Percentiles rank a stretch among this genome's conserved stretches.
phyloP scores from a whole-genome alignment of 140 eudicot species.

The Bidens hawaiensis region DNA sequence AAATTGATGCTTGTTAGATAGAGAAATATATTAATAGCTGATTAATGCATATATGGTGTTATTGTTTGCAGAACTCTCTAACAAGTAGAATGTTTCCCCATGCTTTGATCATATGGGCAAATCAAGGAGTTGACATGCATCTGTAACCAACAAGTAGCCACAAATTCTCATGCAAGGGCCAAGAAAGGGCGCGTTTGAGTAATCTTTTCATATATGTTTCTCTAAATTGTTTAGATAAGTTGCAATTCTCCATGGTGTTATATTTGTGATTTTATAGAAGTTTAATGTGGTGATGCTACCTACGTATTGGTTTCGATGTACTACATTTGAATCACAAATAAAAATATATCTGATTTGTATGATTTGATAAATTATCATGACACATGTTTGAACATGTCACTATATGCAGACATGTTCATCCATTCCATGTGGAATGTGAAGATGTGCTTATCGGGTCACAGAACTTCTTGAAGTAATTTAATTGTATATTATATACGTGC shows the following conservation, averaged over 20 bases:
- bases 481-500: too few species aligned
- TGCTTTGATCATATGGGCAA: conserved; percentile 1
- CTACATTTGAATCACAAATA: background rate
- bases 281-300: background rate
- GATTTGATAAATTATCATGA: too few species aligned
- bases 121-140: conserved; percentile 13
- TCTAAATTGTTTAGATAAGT: background rate
- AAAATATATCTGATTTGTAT: background rate
- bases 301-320: background rate
- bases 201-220: background rate
- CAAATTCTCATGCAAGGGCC: conserved; percentile 7
- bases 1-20: too few species aligned
- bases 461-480: too few species aligned
- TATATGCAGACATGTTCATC: too few species aligned
- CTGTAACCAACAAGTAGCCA: background rate
- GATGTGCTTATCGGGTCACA: too few species aligned
- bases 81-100: background rate
- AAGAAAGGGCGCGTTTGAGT: background rate
- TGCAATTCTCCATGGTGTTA: background rate
- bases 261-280: background rate
- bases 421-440: too few species aligned
- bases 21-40: background rate
- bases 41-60: background rate
- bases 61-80: background rate
- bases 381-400: too few species aligned